Evolutionary conservation across 2,329 filamentous ascomycete species (phyloP).

Genomic region (Colletotrichum abscissum): DNA sequence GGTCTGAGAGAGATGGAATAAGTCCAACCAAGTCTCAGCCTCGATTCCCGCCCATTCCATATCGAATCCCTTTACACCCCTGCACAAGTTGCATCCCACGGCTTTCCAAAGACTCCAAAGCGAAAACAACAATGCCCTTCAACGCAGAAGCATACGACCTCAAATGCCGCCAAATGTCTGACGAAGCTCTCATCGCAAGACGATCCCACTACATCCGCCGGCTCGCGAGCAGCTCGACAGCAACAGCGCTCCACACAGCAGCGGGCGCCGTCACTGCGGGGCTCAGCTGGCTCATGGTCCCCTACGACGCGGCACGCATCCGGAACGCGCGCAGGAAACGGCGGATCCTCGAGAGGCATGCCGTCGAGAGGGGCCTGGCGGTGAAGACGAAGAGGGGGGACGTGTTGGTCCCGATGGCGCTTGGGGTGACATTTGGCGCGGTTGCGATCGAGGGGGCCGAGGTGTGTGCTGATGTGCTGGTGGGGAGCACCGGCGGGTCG

Average conservation of each 20-base stretch:
- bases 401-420: slow-evolving; percentile 9
- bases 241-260: slow-evolving; percentile 44
- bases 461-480: neutral
- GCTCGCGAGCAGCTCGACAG: slow-evolving; percentile 51
- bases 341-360: slow-evolving; percentile 52
- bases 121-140: slow-evolving; percentile 47
- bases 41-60: neutral
- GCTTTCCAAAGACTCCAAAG: neutral
- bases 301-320: slow-evolving; percentile 46
- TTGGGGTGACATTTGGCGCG: slow-evolving; percentile 7
- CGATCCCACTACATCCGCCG: slow-evolving; percentile 55
- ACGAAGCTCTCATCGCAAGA: slow-evolving; percentile 48
- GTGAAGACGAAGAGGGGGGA: neutral
- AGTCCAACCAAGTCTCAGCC: neutral
- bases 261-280: slow-evolving; percentile 50
- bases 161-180: slow-evolving; percentile 49
- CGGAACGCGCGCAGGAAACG: slow-evolving; percentile 56
- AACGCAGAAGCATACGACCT: slow-evolving; percentile 52
- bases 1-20: neutral
- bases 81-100: neutral
- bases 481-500: neutral
- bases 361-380: neutral
- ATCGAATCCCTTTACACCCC: neutral
- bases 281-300: slow-evolving; percentile 4
- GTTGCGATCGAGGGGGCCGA: slow-evolving; percentile 5